phyloP scores from a whole-genome alignment of 192 early-diverging fungal species.

The Pilobolus umbonatus region DNA sequence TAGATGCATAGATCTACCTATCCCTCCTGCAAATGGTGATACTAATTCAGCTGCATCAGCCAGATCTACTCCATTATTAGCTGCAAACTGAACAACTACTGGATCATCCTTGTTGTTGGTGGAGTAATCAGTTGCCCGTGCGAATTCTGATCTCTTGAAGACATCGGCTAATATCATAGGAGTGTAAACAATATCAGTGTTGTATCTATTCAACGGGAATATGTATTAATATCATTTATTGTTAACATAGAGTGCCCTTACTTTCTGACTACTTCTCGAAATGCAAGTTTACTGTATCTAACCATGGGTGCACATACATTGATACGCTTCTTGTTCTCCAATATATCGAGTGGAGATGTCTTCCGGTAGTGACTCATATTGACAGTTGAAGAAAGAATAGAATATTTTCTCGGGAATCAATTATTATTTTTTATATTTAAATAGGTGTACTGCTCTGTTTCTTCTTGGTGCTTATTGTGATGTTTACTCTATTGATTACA shows the following conservation, averaged over 20 bases:
- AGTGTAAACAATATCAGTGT: constrained; percentile 84
- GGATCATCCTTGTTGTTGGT: constrained; percentile 80
- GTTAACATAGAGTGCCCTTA: no score
- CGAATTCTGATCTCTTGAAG: constrained; percentile 77
- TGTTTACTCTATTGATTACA: neutral
- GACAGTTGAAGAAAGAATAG: neutral
- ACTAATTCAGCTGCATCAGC: constrained; percentile 82
- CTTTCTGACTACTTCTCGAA: constrained; percentile 80
- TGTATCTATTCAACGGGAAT: constrained; percentile 56
- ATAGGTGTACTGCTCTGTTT: neutral
- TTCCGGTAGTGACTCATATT: neutral
- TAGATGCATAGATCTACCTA: constrained; percentile 31
- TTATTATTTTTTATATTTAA: neutral
- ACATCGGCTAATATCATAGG: constrained; percentile 97
- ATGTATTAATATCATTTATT: neutral
- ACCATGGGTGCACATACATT: constrained; percentile 97
- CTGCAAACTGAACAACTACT: constrained; percentile 93
- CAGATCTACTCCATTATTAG: constrained; percentile 70
- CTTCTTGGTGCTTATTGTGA: neutral
- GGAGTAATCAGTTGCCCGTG: constrained; percentile 77
- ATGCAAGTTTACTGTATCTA: constrained; percentile 91
- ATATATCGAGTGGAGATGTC: constrained; percentile 38
- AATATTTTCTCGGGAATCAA: neutral
- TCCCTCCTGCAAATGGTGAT: constrained; percentile 67
- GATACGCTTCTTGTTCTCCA: constrained; percentile 54